Conservation (phyloP, 1,284 basidiomycete species). For the Athelia sp. region DNA sequence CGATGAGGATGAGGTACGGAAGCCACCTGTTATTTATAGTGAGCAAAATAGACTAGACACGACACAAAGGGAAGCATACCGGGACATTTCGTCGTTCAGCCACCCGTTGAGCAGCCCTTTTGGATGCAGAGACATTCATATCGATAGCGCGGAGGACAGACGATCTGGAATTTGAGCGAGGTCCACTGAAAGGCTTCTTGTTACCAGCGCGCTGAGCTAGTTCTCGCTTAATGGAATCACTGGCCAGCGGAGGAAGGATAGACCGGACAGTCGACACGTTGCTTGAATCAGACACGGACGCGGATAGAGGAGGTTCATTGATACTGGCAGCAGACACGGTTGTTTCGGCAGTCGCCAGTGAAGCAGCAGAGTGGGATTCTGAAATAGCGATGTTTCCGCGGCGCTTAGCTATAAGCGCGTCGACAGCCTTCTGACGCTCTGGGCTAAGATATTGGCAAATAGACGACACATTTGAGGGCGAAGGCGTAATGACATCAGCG, state of each 20-base stretch:
- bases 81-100: not conserved
- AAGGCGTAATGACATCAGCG: conserved; percentile 37
- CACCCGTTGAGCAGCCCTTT: not conserved
- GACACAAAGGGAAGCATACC: not conserved
- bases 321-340: not conserved
- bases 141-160: not conserved
- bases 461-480: conserved; percentile 47
- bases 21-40: too few relatives aligned
- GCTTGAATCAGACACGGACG: not conserved
- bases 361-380: not conserved
- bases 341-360: not conserved
- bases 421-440: conserved; percentile 34
- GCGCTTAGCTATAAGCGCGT: conserved; percentile 22
- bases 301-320: not conserved
- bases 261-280: not conserved
- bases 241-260: not conserved
- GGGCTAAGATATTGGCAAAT: conserved; percentile 34
- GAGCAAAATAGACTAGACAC: not conserved
- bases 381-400: not conserved
- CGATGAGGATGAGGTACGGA: not conserved
- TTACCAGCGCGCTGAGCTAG: not conserved
- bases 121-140: not conserved
- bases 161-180: not conserved
- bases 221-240: not conserved
- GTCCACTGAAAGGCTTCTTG: not conserved